phyloP scores from a whole-genome alignment of 345 rosid genomes.

The Clarkia xantiana region DNA sequence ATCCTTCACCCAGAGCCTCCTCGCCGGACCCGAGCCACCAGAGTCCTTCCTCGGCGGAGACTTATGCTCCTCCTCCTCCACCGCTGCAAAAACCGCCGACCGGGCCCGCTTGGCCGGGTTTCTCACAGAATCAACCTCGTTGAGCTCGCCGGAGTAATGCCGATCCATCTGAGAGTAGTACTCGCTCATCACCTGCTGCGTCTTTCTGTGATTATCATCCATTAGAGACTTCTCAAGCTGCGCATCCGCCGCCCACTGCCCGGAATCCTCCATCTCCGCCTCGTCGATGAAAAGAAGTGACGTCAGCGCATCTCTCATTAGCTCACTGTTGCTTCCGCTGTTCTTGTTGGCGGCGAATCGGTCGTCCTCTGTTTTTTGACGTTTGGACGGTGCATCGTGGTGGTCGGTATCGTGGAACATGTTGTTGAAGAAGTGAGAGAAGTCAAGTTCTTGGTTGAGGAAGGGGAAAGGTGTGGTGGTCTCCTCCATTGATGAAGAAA shows the following conservation, averaged over 20 bases:
- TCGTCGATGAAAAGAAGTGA: conserved; percentile 44
- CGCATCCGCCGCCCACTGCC: conserved; percentile 22
- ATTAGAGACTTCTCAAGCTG: conserved; percentile 21
- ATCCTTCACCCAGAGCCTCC: conserved; percentile 83
- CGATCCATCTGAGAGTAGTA: conserved; percentile 14
- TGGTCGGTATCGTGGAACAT: neutral
- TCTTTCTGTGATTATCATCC: conserved; percentile 32
- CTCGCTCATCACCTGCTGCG: conserved; percentile 21
- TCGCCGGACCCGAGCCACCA: conserved; percentile 20
- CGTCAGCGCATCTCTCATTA: conserved; percentile 28
- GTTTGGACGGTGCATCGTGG: conserved; percentile 6
- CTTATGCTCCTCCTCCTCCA: conserved; percentile 2
- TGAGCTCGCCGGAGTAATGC: neutral
- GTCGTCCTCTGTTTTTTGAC: conserved; percentile 7
- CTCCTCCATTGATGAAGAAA: conserved; percentile 13
- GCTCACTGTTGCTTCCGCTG: conserved; percentile 1
- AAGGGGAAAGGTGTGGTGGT: conserved; percentile 11
- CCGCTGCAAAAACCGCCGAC: conserved; percentile 6
- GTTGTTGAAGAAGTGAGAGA: conserved; percentile 14
- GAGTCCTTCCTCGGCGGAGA: conserved; percentile 9
- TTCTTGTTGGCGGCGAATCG: neutral
- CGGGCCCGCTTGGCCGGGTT: conserved; percentile 9
- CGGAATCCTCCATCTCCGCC: conserved; percentile 41
- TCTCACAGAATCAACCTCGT: neutral
- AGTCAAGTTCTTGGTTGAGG: conserved; percentile 19